Evolutionary conservation across 2,329 filamentous ascomycete genomes (phyloP).

Genomic region (Cercospora janseana): DNA sequence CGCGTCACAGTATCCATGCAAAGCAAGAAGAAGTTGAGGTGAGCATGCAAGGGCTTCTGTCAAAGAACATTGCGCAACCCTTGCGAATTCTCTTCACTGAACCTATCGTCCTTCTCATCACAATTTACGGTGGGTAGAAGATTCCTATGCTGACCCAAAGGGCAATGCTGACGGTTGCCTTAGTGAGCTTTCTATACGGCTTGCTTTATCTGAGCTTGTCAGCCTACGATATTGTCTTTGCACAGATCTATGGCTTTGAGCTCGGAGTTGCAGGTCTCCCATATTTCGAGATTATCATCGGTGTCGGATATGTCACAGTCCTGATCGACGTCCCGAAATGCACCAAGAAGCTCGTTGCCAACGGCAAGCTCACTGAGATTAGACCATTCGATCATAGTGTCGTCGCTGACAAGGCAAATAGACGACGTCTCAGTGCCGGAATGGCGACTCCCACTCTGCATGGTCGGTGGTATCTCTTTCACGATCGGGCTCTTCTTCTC

Average conservation of each 20-base stretch:
- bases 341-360: constrained; percentile 33
- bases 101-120: constrained; percentile 49
- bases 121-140: too few relatives aligned
- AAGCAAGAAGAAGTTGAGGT: constrained; percentile 43
- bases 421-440: constrained; percentile 45
- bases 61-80: constrained; percentile 41
- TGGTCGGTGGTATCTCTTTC: constrained; percentile 50
- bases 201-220: constrained; percentile 73
- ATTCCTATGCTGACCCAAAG: too few relatives aligned
- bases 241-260: constrained; percentile 66
- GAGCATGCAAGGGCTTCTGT: constrained; percentile 37
- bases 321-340: constrained; percentile 36
- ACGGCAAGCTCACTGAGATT: too few relatives aligned
- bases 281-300: constrained; percentile 70
- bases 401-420: too few relatives aligned
- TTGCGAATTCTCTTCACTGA: constrained; percentile 51
- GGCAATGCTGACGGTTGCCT: too few relatives aligned
- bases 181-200: constrained; percentile 38
- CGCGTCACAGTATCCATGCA: constrained; percentile 51
- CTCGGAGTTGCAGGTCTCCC: constrained; percentile 70
- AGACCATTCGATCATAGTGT: too few relatives aligned
- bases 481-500: constrained; percentile 44
- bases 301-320: constrained; percentile 30
- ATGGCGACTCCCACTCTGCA: constrained; percentile 45
- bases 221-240: constrained; percentile 78